Base-by-base conservation (phyloP, 805 yeast species). In the Candida quercuum region DNA sequence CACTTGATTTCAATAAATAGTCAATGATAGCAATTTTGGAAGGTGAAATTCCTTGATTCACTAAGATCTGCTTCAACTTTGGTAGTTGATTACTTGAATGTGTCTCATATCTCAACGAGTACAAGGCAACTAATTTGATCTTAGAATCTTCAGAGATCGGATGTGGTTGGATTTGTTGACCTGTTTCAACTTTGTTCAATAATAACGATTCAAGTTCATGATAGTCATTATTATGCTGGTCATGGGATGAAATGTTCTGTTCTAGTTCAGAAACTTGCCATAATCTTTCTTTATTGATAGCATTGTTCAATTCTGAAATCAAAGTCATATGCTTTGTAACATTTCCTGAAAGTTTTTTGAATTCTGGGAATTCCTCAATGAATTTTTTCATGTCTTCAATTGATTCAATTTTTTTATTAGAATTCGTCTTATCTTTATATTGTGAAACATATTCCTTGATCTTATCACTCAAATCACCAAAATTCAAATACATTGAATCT, bases 321-420 rank as follows among this genome's bases (percentile, higher is more conserved):
- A 93, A 69, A 16, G 94, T 77, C 73, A 93, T 88, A 60, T 93
- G 99, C 53, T 91, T 93, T 22, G 94, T 75, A 10, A 93, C 87
- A 56, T 89, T 91, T 24, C 86, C 79, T 10, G 95, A 84, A 24
- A 91, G 67, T 54, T 85, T 87, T 48, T 87, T 81, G 58, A 86
- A 89, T 57, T 93, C 99, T 2, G 99, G 99, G 52, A 84, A 88
- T 45, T 86, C 86, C 41, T 89, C 96, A 39, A 93, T 78, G 52
- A 91, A 86, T 49, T 79, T 78, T 59, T 91, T 93, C 77, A 93
- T 84, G 52, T 93, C 99, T 15, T 85, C 78, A 32, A 93, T 77
- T 26, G 93, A 80, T 46, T 79, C 79, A 44, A 91, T 72, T 43
- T 80, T 78, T 33, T 76, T 76, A 36, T 79, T 76, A 16, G 81